Percentiles rank a stretch among this genome's conserved stretches.
Conservation (phyloP, 2,329 filamentous ascomycete genomes). For the Colletotrichum tropicale region DNA sequence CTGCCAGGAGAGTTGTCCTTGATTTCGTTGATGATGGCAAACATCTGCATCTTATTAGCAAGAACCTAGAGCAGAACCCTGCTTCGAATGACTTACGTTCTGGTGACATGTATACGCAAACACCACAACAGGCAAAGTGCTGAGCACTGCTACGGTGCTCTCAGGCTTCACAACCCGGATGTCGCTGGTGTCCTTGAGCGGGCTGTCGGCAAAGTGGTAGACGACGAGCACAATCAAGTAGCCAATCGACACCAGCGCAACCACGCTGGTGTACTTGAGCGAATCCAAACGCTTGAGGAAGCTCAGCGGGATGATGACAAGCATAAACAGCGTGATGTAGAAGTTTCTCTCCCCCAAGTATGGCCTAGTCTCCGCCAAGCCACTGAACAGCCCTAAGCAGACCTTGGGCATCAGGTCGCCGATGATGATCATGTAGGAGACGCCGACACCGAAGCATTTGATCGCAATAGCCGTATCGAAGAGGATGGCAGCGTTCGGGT, state of each 20-base stretch:
- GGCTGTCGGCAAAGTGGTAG: slow-evolving; percentile 87
- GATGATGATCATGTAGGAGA: slow-evolving; percentile 98
- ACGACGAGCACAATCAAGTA: slow-evolving; percentile 93
- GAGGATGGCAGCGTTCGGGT: slow-evolving; percentile 92
- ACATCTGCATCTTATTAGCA: slow-evolving; percentile 72
- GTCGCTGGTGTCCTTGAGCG: slow-evolving; percentile 72
- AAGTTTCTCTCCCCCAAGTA: slow-evolving; percentile 92
- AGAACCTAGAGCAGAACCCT: not conserved
- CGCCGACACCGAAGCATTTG: slow-evolving; percentile 97
- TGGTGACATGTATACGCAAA: slow-evolving; percentile 99
- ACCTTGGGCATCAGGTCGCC: slow-evolving; percentile 98
- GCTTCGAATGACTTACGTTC: slow-evolving; percentile 65
- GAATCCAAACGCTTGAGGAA: slow-evolving; percentile 92
- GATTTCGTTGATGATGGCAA: slow-evolving; percentile 96
- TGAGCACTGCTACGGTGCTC: slow-evolving; percentile 78
- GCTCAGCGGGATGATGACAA: slow-evolving; percentile 91
- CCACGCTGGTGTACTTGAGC: slow-evolving; percentile 93
- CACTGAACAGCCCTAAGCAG: slow-evolving; percentile 76
- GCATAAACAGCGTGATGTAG: slow-evolving; percentile 98
- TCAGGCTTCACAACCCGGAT: slow-evolving; percentile 81
- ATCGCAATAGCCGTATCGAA: slow-evolving; percentile 96
- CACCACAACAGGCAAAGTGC: slow-evolving; percentile 91
- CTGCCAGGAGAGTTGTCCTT: slow-evolving; percentile 78
- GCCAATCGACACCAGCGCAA: slow-evolving; percentile 90
- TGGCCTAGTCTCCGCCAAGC: slow-evolving; percentile 60